Base-by-base conservation (phyloP, 129 eudicot genomes). In the Glebionis coronaria region DNA sequence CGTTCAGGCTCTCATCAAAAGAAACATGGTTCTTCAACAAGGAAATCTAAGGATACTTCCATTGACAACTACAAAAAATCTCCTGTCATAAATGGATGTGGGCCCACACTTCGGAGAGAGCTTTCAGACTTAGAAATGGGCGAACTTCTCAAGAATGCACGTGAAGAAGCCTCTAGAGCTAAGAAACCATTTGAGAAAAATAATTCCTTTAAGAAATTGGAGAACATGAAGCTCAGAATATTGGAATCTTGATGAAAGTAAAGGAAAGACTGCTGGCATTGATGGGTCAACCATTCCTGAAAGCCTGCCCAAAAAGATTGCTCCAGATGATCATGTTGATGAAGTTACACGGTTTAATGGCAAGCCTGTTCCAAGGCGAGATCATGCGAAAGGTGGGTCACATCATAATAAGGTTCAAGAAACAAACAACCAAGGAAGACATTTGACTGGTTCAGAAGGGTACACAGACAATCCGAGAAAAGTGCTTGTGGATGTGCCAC, bases 101-200 rank as follows among this genome's bases (percentile, higher is more conserved):
- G 74, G 28, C 65, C 73, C 29, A 50, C 77, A 16, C 90, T 89
- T 28, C 78, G 63, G 70, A 82, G 97, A 78, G 97, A 86, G 83
- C 80, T 47, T 56, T 86, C 97, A 12, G 97, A 84, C 25, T 82
- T 93, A 76, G 99, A 93, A 76, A 67, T 88, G 85, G 99, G 99
- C 29, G 99, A 93, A 79, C 81, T 93, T 74, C 97, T 95, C 44
- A 95, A 93, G 78, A 78, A 87, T 27, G 61, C 74, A 47, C 72
- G 72, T 38, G 89, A 84, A 76, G 95, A 80, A 73, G 65, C 79
- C 57, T 35, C 82, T 21, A 84, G 68, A n/a, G 56, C 45, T 31
- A 83, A 75, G 55, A 86, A 86, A 73, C 77, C 67, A 56, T 77
- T 82, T 51, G 90, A 88, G 72, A 74, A 82, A 64, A 79, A 74